Conservation (phyloP, 2,329 filamentous ascomycete genomes). For the Annulohypoxylon truncatum region DNA sequence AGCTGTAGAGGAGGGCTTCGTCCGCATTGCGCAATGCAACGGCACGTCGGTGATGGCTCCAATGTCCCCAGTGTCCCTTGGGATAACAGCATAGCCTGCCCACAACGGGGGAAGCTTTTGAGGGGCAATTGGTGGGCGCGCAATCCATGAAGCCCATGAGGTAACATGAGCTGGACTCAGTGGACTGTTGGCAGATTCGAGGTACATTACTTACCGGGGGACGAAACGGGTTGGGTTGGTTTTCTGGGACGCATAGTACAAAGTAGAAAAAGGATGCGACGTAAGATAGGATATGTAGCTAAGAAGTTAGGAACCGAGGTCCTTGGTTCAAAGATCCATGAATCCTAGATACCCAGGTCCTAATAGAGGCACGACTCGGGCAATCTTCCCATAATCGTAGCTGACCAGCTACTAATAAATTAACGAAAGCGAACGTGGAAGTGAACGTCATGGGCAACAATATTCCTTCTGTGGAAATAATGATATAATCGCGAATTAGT, state of each 20-base stretch:
- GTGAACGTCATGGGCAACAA: not conserved
- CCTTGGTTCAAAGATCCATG: constrained; percentile 6
- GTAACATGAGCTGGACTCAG: constrained; percentile 23
- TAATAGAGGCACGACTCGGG: constrained; percentile 24
- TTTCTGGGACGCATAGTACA: not conserved
- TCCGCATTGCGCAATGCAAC: constrained; percentile 10
- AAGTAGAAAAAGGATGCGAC: constrained; percentile 24
- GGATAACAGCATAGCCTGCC: constrained; percentile 14
- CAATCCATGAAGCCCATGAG: constrained; percentile 9
- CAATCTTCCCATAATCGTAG: constrained; percentile 33
- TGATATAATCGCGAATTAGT: not conserved
- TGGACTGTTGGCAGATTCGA: constrained; percentile 23
- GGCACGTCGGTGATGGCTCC: constrained; percentile 9
- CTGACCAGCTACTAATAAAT: constrained; percentile 17
- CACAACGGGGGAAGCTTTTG: constrained; percentile 25
- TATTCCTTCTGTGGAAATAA: constrained; percentile 1
- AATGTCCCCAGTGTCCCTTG: constrained; percentile 2
- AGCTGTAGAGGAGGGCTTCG: constrained; percentile 2
- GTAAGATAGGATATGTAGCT: constrained; percentile 11
- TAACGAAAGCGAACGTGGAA: constrained; percentile 12
- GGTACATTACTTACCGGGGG: constrained; percentile 30
- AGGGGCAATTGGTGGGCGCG: constrained; percentile 30
- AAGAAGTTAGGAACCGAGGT: constrained; percentile 14
- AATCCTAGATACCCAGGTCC: constrained; percentile 1
- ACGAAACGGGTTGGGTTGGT: constrained; percentile 22